Percentiles rank a stretch among this genome's conserved stretches.
phyloP scores from a whole-genome alignment of 345 rosid genomes.

The Brassica incana region DNA sequence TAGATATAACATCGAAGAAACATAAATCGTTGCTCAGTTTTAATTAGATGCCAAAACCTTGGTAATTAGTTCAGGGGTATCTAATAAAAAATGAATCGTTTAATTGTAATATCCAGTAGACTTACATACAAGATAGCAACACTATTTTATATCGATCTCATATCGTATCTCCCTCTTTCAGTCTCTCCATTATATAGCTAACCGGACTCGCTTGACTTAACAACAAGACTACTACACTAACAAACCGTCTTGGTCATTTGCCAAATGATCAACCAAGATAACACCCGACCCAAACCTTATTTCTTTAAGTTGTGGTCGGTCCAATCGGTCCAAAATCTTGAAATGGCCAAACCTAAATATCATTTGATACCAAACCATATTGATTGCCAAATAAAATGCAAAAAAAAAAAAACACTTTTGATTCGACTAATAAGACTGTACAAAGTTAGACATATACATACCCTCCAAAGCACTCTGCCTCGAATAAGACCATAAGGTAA shows the following conservation, averaged over 20 bases:
- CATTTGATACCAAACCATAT: neutral
- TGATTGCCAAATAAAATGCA: neutral
- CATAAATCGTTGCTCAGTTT: neutral
- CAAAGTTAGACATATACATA: conserved; percentile 19
- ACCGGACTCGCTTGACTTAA: neutral
- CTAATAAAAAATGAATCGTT: neutral
- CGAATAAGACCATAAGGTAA: conserved; percentile 73
- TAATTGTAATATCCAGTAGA: neutral
- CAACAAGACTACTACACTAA: neutral
- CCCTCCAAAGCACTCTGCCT: conserved; percentile 67
- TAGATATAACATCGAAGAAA: neutral
- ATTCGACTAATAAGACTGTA: neutral
- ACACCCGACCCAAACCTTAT: neutral
- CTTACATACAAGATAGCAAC: neutral
- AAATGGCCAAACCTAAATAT: conserved; percentile 56
- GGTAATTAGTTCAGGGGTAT: neutral
- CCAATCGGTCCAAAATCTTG: conserved; percentile 50
- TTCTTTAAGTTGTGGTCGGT: conserved; percentile 7
- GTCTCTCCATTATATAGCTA: neutral
- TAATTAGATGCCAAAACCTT: neutral
- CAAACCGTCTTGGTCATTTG: neutral
- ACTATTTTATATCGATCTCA: neutral
- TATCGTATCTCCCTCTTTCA: neutral
- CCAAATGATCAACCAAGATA: conserved; percentile 8
- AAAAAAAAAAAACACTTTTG: neutral